Evolutionary conservation across 106 monocot species (phyloP), one percentile per base, ranked within the genome.

Genomic region (Agapanthus africanus): DNA sequence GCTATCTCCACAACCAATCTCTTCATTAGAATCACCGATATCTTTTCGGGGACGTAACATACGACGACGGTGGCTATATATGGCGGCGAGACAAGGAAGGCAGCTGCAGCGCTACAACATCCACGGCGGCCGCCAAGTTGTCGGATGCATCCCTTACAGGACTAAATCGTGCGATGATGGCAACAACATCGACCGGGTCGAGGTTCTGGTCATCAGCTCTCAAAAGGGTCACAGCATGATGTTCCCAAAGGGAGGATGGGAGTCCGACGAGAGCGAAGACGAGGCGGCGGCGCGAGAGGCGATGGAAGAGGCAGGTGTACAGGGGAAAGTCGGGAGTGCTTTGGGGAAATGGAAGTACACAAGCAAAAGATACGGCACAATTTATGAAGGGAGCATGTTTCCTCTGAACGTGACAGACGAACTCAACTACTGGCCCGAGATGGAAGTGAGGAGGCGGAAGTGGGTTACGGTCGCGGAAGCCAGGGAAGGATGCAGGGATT

Each of bases 181-280:
- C n/a, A n/a, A n/a, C n/a, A 56, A 81, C 66, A 79, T 63, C 13
- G n/a, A n/a, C n/a, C 31, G 63, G 73, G 31, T 90, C 38, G 73
- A 90, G 64, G 90, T 90, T 70, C 85, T 90, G 4, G 82, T 90
- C 22, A 76, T 90, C 46, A 90, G 73, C 67, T 85, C 85, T 11
- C 85, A 75, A 27, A 90, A 90, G 57, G 85, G 90, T 36, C 52
- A 75, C 54, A 75, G 66, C 54, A 70, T 90, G 70, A 59, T 90
- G 75, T 90, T 90, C 56, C 90, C 90, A 32, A 90, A 86, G 86
- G 86, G 87, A 27, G 87, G 87, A 6, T 87, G 87, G 87, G 87
- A 87, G 65, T 68, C 8, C 0, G 82, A 87, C 40, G 87, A 87
- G 15, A 77, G 77, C 4, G 70, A 65, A 23, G 68, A 47, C 27